A percentile compares a stretch with the other conserved stretches of the same genome.
Conservation (phyloP, 1,284 basidiomycete genomes). For the Moniliophthora roreri region DNA sequence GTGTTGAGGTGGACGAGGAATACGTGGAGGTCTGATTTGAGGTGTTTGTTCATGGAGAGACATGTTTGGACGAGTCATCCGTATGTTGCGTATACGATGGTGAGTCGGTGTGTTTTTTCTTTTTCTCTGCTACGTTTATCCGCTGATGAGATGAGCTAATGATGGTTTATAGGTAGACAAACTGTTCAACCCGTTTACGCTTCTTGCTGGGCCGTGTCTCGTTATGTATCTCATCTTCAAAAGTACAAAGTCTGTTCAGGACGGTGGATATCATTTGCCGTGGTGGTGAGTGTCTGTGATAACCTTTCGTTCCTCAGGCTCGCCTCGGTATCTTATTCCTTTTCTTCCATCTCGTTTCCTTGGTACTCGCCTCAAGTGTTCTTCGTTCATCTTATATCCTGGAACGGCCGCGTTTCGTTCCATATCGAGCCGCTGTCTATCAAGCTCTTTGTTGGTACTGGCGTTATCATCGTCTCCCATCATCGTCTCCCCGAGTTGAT, state of each 20-base stretch:
- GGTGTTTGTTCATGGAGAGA: conserved; percentile 86
- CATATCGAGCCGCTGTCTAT: too few relatives aligned
- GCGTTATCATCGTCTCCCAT: too few relatives aligned
- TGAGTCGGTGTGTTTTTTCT: conserved; percentile 28
- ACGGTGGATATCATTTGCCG: conserved; percentile 86
- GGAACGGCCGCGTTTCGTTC: too few relatives aligned
- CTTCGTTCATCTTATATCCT: not conserved
- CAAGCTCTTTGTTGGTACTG: too few relatives aligned
- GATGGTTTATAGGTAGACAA: conserved; percentile 71
- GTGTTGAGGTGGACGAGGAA: conserved; percentile 91
- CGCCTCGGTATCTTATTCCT: too few relatives aligned
- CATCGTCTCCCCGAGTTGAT: too few relatives aligned
- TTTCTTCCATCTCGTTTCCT: not conserved
- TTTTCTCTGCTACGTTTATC: not conserved
- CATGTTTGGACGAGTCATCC: conserved; percentile 88
- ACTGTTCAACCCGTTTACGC: conserved; percentile 86
- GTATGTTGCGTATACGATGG: conserved; percentile 91
- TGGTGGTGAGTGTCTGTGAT: conserved; percentile 73
- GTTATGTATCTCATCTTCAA: conserved; percentile 79
- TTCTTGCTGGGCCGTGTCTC: conserved; percentile 79
- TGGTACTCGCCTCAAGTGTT: conserved; percentile 5
- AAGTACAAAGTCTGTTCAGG: conserved; percentile 63
- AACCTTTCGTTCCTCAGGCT: too few relatives aligned
- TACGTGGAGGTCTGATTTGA: conserved; percentile 88
- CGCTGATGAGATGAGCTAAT: too few relatives aligned